Evolutionary conservation across 768 basidiomycete species (phyloP).

Genomic region (Imleria badia): DNA sequence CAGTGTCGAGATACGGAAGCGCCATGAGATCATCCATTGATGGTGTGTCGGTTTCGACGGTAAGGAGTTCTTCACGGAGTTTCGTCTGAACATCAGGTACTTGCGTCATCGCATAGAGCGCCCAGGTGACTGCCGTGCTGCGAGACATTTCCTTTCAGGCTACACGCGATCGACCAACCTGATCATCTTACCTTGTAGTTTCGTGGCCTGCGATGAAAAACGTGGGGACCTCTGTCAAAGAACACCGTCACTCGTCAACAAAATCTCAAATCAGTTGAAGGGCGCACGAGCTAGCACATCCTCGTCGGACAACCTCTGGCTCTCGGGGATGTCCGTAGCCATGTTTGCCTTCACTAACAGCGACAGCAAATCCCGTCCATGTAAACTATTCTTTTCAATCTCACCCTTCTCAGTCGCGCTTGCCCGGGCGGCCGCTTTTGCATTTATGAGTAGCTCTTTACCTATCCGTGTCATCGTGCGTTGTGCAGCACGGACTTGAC

Average conservation of each 20-base stretch:
- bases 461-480: background rate
- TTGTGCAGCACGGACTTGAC: background rate
- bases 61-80: no score
- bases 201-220: background rate
- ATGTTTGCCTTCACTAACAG: no score
- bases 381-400: conserved; percentile 34
- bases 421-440: conserved; percentile 6
- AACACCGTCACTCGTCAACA: background rate
- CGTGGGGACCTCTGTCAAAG: background rate
- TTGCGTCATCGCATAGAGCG: no score
- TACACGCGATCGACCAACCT: no score
- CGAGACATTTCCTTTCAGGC: no score
- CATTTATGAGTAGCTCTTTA: background rate
- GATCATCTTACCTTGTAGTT: background rate
- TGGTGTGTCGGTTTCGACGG: no score
- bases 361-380: conserved; percentile 55
- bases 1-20: no score
- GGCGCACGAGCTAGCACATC: background rate
- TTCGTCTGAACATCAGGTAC: no score
- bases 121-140: background rate
- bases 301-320: conserved; percentile 18
- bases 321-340: no score
- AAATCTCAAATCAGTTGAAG: background rate
- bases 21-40: no score
- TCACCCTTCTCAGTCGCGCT: conserved; percentile 19